Evolutionary conservation across 2,329 filamentous ascomycete species (phyloP), one percentile per base, ranked within the genome.

Genomic region (Penicillium sp.): DNA sequence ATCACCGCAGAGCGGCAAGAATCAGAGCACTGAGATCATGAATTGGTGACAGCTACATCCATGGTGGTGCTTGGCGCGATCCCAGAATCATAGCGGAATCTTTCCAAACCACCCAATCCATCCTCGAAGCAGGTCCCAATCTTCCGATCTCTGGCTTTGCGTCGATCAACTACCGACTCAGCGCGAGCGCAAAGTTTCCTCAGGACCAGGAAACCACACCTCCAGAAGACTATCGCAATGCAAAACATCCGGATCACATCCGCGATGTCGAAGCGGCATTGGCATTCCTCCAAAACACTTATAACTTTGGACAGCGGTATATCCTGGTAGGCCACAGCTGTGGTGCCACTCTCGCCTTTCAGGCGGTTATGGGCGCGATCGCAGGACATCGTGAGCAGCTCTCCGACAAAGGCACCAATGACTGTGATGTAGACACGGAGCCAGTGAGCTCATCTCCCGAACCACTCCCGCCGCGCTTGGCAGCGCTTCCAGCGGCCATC

Each of bases 11-110:
- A 4, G 13, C 18, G 9, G 26, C 8, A 7, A 32, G 29, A 3
- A 32, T 11, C 29, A 32, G 4, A 11, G 11, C 3, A 32, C 29
- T 32, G 29, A 32, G 8, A 32, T 32, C 29, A 7, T 11, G 11
- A 11, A 11, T 11, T 32, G 27, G 24, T 32, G 32, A 4, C 45
- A 71, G 69, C 46, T 74, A 71, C 51, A 72, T 76, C 49, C 74
- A 76, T 55, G 74, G 74, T 38, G 74, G 74, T 46, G 74, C 73
- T 54, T 76, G 74, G 69, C 68, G 74, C 38, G 74, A 76, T 51
- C 73, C 73, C 43, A 60, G 56, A 9, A 62, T 72, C 34, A 69
- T 66, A 9, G 60, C 68, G 3, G 46, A 54, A 6, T 61, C 62
- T 1, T 70, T 76, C 51, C 51, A 62, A 7, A 61, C 64, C 4